These are phyloP conservation scores for Pseudozyma sp. DNA, from an alignment of 1,284 basidiomycete species.

Conservation along the genomic window DNA sequence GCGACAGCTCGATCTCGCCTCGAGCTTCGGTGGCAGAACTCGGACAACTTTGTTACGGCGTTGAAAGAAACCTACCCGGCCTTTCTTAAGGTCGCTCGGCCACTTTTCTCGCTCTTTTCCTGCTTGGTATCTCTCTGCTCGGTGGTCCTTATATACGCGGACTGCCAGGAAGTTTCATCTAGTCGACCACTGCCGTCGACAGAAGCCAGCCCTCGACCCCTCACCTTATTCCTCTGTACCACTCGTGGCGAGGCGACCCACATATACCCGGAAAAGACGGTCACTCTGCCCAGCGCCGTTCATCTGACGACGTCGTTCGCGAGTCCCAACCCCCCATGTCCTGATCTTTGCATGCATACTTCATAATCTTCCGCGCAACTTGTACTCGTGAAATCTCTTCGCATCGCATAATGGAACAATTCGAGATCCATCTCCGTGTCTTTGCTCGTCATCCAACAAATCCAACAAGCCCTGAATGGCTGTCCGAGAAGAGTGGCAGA, in stretches of 20 bases:
- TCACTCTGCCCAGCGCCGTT: conserved; percentile 1
- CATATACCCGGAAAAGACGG: conserved; percentile 13
- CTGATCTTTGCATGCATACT: not conserved
- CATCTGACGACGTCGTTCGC: conserved; percentile 16
- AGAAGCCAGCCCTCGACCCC: no score
- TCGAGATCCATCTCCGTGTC: no score
- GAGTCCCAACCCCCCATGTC: not conserved
- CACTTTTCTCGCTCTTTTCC: no score
- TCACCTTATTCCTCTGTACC: not conserved
- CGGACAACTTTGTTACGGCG: conserved; percentile 12
- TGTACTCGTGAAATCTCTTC: not conserved
- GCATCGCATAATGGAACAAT: no score
- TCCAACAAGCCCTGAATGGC: no score
- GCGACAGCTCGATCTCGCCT: conserved; percentile 25
- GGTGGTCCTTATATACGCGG: no score
- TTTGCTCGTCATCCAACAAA: no score
- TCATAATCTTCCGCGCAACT: conserved; percentile 3
- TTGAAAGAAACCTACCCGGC: conserved; percentile 9
- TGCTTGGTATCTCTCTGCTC: no score
- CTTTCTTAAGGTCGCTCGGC: not conserved
- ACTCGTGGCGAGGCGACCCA: not conserved
- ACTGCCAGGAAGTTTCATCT: no score
- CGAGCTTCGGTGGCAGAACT: conserved; percentile 23
- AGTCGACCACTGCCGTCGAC: no score
- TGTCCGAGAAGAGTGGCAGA: no score